phyloP scores from a whole-genome alignment of 192 early-diverging fungal species.

The Pilaira anomala region DNA sequence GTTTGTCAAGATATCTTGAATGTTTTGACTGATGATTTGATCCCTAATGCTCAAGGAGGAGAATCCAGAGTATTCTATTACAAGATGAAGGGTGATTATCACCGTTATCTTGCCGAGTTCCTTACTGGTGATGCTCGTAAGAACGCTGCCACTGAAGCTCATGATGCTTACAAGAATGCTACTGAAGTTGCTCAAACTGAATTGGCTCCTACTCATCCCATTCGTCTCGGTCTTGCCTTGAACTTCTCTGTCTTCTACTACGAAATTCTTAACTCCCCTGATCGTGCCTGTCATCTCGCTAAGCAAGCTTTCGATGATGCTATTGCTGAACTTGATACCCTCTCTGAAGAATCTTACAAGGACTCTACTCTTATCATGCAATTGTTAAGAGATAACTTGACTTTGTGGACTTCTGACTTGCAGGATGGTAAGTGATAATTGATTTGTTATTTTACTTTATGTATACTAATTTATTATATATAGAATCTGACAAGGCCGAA shows the following conservation, averaged over 20 bases:
- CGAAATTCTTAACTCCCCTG: constrained; percentile 97
- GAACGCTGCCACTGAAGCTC: constrained; percentile 73
- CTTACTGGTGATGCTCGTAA: constrained; percentile 76
- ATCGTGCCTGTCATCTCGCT: constrained; percentile 91
- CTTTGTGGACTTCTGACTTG: constrained; percentile 93
- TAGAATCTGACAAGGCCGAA: not conserved
- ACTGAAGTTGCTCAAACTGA: constrained; percentile 81
- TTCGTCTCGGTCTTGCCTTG: constrained; percentile 93
- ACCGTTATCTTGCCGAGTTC: constrained; percentile 97
- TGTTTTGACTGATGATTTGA: constrained; percentile 86
- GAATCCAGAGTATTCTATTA: constrained; percentile 98
- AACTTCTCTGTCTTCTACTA: constrained; percentile 99
- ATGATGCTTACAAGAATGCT: constrained; percentile 88
- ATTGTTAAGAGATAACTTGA: constrained; percentile 94
- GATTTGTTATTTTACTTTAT: not conserved
- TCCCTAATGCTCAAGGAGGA: constrained; percentile 83
- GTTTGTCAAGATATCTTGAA: constrained; percentile 91
- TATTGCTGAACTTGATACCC: constrained; percentile 91
- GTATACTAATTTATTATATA: not conserved
- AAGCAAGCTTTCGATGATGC: constrained; percentile 97
- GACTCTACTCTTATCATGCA: constrained; percentile 99
- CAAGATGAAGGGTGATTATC: constrained; percentile 99
- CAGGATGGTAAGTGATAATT: constrained; percentile 33
- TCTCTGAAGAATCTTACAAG: constrained; percentile 94
- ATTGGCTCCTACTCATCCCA: constrained; percentile 91